A percentile compares a stretch with the other conserved stretches of the same genome.
phyloP scores from a whole-genome alignment of 257 asterid species.

The Salvia splendens region DNA sequence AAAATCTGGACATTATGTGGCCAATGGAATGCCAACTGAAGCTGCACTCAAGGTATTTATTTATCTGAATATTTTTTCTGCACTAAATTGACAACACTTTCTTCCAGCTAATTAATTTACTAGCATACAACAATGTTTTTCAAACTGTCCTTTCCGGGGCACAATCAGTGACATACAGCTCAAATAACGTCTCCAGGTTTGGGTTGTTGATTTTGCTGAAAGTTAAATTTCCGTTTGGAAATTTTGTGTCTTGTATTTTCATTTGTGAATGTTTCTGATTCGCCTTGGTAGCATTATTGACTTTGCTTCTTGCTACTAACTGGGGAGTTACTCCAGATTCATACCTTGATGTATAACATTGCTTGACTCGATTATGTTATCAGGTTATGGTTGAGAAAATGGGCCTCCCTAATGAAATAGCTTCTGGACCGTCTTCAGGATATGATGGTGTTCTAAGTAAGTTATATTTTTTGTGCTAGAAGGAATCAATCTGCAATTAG shows the following conservation, averaged over 20 bases:
- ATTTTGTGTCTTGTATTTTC: constrained; percentile 5
- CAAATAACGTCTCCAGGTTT: neutral
- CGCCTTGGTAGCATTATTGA: neutral
- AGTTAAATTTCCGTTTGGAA: neutral
- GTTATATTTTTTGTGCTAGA: constrained; percentile 27
- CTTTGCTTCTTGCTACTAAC: constrained; percentile 8
- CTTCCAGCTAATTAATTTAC: neutral
- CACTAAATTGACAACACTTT: neutral
- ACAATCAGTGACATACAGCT: neutral
- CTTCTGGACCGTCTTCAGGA: constrained; percentile 54
- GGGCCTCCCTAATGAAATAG: constrained; percentile 75
- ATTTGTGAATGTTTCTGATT: neutral
- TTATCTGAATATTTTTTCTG: constrained; percentile 12
- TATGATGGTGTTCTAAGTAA: constrained; percentile 66
- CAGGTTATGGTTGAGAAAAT: constrained; percentile 98
- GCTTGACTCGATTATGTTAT: constrained; percentile 27
- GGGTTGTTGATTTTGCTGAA: neutral
- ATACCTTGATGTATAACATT: constrained; percentile 14
- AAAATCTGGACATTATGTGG: constrained; percentile 55
- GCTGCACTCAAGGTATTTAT: constrained; percentile 87
- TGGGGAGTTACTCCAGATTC: neutral
- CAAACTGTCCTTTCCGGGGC: neutral
- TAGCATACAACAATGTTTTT: neutral
- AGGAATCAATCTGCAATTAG: neutral
- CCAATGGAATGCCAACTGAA: constrained; percentile 95